Evolutionary conservation across 106 monocot genomes (phyloP), one percentile per base, ranked within the genome.

Genomic region (Dactylorhiza incarnata): DNA sequence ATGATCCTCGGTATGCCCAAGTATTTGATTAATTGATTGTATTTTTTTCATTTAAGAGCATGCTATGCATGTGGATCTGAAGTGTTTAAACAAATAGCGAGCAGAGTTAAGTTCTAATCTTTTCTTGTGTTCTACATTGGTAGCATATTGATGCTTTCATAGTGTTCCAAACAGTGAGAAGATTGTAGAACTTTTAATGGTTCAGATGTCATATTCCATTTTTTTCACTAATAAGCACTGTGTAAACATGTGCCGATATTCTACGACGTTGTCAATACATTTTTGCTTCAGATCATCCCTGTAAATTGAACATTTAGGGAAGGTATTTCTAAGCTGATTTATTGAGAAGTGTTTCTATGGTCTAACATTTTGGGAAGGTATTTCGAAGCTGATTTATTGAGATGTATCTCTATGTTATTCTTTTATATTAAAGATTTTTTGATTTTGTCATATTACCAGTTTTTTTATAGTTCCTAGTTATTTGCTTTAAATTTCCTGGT

Each of bases 1-100:
- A 97, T 75, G 96, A 97, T 85, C 96, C 96, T 61, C 59, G 96
- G 96, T 97, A 85, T 76, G 81, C 29, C 62, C 6, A 15, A 46
- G 9, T 23, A 20, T 29, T 75, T 43, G 11, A 11, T 68, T 2
- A 63, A 52, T 52, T 52, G 52, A 11, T 63, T 5, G 23, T 19
- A 23, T 23, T 11, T 63, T 20, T 63, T 54, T 52, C 15, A 52
- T 52, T 2, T 15, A 4, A 52, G 20, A 63, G 25, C 22, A 63
- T 63, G 24, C 1, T n/a, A 59, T 3, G 4, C 59, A 52, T n/a
- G 59, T 22, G 59, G 25, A 6, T 23, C 62, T 25, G 23, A 63
- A 9, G 20, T 14, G 14, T 54, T 15, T 54, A 16, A 16, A 5
- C 54, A 54, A 14, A 16, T 37, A 54, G 5, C 16, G 13, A 15